Base-by-base conservation (phyloP, 257 asterid species). In the Voacanga thouarsii region DNA sequence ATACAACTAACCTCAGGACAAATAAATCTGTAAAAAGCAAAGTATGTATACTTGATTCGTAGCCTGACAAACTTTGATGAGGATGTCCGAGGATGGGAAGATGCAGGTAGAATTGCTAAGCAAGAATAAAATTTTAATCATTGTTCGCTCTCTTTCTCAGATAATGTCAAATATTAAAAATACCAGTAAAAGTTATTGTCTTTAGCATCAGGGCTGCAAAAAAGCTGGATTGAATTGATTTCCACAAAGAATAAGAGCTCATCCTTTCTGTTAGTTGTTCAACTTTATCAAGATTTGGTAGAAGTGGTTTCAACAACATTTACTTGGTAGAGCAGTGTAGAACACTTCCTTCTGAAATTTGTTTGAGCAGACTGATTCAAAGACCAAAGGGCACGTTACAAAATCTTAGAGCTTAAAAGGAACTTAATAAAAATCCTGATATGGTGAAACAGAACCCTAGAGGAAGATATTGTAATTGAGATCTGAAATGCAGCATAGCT, bases 241-340 rank as follows among this genome's bases (percentile, higher is more conserved):
- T 66, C 49, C 49, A 66, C 71, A 66, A 7, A 66, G 71, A 37
- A 66, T 66, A 66, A 66, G 72, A 66, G 12, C 24, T 66, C 4
- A 39, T 66, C 49, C 24, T 0, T 66, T 37, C 15, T 37, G 23
- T 19, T 2, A 19, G 28, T 37, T 50, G 14, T 66, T 39, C 28
- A 6, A 66, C 50, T 39, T 37, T 6, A 37, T 33, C 72, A 37
- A 9, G 28, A 18, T 66, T 66, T 28, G 19, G 72, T 18, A 37
- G 43, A 66, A 37, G 11, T 37, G 23, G 28, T 55, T 21, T 1
- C 24, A 21, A 55, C 23, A 55, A 55, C 26, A 55, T 55, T 55
- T 55, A 21, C n/a, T 18, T 15, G 24, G 4, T 0, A 51, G 19
- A 12, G 21, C 56, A 51, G 56, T 51, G 1, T 51, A 14, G 8